Percentiles rank a stretch among this genome's conserved stretches.
These are phyloP conservation scores for Botrytis medusae DNA, from an alignment of 2,329 filamentous ascomycete genomes.

Conservation along the genomic window DNA sequence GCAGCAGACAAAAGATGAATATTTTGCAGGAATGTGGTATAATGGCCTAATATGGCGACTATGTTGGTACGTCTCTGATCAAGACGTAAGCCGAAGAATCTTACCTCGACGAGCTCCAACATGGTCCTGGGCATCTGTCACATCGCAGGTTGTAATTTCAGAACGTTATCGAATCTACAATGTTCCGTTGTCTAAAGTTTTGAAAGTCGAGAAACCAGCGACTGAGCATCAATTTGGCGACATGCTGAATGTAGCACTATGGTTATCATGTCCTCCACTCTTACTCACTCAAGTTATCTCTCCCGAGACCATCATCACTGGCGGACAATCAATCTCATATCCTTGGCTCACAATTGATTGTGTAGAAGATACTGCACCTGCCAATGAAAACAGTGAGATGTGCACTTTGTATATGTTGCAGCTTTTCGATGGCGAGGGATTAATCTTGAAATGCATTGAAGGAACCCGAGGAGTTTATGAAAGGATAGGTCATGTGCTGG, in stretches of 20 bases:
- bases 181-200: not conserved
- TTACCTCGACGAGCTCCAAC: not conserved
- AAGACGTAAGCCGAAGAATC: rapidly evolving
- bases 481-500: not conserved
- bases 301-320: rapidly evolving
- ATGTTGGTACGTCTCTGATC: rapidly evolving
- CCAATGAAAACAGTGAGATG: not conserved
- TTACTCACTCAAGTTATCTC: rapidly evolving
- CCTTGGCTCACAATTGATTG: not conserved
- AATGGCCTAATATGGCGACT: not conserved
- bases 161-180: too few relatives aligned
- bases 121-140: not conserved
- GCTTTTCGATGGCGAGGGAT: rapidly evolving
- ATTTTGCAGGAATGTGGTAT: not conserved
- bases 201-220: not conserved
- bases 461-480: not conserved
- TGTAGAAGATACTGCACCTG: not conserved
- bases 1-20: not conserved
- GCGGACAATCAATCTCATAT: too few relatives aligned
- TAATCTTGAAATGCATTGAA: not conserved
- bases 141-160: too few relatives aligned
- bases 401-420: not conserved
- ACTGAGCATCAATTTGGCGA: not conserved
- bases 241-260: not conserved
- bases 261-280: not conserved